Base-by-base conservation (phyloP, 352 stramenopile genomes). In the Globisporangium emineosum region DNA sequence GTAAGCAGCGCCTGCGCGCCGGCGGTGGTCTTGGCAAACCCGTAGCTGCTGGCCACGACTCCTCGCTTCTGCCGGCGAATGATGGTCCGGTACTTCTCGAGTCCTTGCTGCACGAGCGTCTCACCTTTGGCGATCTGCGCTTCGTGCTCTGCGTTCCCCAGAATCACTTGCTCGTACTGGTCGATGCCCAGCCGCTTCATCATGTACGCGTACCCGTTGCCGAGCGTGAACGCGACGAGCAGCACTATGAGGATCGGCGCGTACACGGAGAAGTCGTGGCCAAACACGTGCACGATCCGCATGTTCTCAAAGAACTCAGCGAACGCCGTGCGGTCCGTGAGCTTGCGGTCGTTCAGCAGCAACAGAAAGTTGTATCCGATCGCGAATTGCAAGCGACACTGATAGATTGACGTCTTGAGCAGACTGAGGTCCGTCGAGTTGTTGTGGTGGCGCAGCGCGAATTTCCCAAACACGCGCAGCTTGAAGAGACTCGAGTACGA, bases 381-480 rank as follows among this genome's bases (percentile, higher is more conserved):
- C 5, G 81, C 68, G 42, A 92, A 92, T 67, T 92, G 83, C 17
- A 92, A 69, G 1, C 83, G 79, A 47, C 79, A 88, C 53, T 90
- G 79, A 25, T 88, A 53, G 49, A 89, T 81, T 8, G 81, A 76
- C 2, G 78, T 81, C 65, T 79, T 85, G 57, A 92, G 73, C 30
- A 92, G 67, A 53, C 75, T 77, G 0, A 86, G 45, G 56, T 87
- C 79, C 9, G 75, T 88, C 33, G 76, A 87, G 62, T 89, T 88
- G 27, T 78, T 65, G 54, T 85, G 76, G 2, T 66, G 67, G 40
- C 75, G 79, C 52, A 90, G 60, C 9, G 73, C 71, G n/a, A 75
- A 86, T 33, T 76, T 74, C 1, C 80, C 77, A 40, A 81, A 79
- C 15, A 73, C 69, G 23, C 77, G 75, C 64, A 92, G 63, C n/a